Conservation (phyloP, 495 filamentous ascomycete species). For the Pseudevernia furfuracea region DNA sequence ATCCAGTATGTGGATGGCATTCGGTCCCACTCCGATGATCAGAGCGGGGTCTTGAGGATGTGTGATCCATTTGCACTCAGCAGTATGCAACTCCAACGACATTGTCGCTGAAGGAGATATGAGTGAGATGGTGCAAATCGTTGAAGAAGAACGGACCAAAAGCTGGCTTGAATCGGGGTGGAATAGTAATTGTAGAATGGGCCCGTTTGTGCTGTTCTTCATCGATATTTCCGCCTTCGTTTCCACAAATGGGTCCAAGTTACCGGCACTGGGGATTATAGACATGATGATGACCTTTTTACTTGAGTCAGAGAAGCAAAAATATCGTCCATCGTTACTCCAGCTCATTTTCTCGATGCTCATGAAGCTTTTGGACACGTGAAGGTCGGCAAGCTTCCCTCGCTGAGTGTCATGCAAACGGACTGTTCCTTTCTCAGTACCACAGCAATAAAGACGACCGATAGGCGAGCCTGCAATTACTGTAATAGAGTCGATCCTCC, state of each 20-base stretch:
- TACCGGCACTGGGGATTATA: slow-evolving; percentile 5
- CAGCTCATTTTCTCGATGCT: slow-evolving; percentile 28
- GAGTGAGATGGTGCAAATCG: slow-evolving; percentile 18
- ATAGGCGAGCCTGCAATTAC: slow-evolving; percentile 20
- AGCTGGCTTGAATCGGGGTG: slow-evolving; percentile 22
- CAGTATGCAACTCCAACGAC: slow-evolving; percentile 7
- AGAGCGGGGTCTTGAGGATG: slow-evolving; percentile 26
- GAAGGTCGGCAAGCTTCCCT: slow-evolving; percentile 21
- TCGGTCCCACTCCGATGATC: slow-evolving; percentile 24
- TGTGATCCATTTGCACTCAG: slow-evolving; percentile 23
- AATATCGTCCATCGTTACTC: slow-evolving; percentile 24
- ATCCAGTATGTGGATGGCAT: slow-evolving; percentile 21
- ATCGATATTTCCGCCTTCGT: slow-evolving; percentile 15
- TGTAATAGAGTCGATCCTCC: slow-evolving; percentile 24
- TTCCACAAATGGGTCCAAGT: slow-evolving; percentile 13
- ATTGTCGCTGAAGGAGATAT: slow-evolving; percentile 6
- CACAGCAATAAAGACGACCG: slow-evolving; percentile 27
- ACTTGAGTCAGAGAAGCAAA: slow-evolving; percentile 26
- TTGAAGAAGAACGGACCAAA: slow-evolving; percentile 21
- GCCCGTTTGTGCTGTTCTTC: slow-evolving; percentile 18
- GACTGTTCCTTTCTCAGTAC: slow-evolving; percentile 24
- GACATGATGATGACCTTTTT: slow-evolving; percentile 23
- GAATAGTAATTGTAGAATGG: slow-evolving; percentile 22
- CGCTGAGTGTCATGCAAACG: slow-evolving; percentile 21
- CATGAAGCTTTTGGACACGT: slow-evolving; percentile 19